Percentiles rank a stretch among this genome's conserved stretches.
These are phyloP conservation scores for Pythium brachiatum DNA, from an alignment of 352 stramenopile species.

Conservation along the genomic window DNA sequence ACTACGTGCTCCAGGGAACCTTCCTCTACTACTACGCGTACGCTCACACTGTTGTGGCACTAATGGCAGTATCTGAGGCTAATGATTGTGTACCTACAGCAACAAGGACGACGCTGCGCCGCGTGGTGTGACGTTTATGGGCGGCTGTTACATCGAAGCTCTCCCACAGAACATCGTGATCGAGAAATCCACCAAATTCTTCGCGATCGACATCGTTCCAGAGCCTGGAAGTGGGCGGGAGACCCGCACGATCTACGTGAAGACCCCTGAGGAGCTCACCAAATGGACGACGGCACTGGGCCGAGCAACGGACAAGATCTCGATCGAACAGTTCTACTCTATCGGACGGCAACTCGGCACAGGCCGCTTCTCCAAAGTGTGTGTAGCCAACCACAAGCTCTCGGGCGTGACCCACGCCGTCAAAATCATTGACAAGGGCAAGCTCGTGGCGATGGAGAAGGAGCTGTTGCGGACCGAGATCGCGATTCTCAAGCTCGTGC, in stretches of 20 bases:
- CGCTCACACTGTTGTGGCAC: constrained; percentile 8
- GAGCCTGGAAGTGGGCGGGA: constrained; percentile 64
- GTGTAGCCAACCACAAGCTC: constrained; percentile 64
- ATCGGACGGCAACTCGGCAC: constrained; percentile 85
- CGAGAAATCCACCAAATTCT: constrained; percentile 83
- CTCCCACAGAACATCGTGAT: constrained; percentile 52
- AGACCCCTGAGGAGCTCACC: constrained; percentile 66
- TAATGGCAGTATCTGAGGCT: background rate
- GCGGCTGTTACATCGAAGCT: constrained; percentile 76
- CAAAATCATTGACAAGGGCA: constrained; percentile 93
- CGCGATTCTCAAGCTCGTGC: constrained; percentile 92
- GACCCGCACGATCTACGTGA: constrained; percentile 83
- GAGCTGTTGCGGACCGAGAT: constrained; percentile 92
- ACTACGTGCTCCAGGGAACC: constrained; percentile 85
- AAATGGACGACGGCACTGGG: constrained; percentile 76
- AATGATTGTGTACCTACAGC: constrained; percentile 19
- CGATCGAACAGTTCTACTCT: constrained; percentile 90
- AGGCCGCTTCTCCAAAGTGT: constrained; percentile 89
- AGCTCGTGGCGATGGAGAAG: constrained; percentile 83
- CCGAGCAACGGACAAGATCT: constrained; percentile 83
- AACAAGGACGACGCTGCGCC: constrained; percentile 67
- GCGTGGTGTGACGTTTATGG: constrained; percentile 76
- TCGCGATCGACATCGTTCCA: constrained; percentile 84
- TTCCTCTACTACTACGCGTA: constrained; percentile 89
- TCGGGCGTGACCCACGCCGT: constrained; percentile 77